A percentile compares a stretch with the other conserved stretches of the same genome.
Evolutionary conservation across 2,329 filamentous ascomycete species (phyloP).

Genomic region (Trichoderma harzianum): DNA sequence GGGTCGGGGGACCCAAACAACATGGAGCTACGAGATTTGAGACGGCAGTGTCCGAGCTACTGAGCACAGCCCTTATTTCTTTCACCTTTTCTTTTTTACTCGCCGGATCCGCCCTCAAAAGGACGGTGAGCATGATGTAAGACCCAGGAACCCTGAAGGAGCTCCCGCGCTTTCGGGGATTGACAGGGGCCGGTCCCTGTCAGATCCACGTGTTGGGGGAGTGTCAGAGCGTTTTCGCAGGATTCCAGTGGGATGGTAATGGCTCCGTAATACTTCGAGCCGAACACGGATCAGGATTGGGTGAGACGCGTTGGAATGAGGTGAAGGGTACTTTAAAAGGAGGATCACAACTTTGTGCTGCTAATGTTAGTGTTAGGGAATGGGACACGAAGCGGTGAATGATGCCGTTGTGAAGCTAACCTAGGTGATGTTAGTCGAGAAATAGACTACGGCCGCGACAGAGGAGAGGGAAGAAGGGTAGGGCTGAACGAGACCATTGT

Average conservation of each 20-base stretch:
- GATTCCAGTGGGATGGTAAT: constrained; percentile 9
- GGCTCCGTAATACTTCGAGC: not conserved
- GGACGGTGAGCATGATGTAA: constrained; percentile 9
- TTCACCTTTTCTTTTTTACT: not conserved
- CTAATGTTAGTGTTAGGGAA: not conserved
- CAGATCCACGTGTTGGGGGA: not conserved
- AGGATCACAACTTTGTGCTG: not conserved
- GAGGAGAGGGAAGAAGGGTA: not conserved
- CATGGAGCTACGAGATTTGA: not conserved
- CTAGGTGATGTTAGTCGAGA: not conserved
- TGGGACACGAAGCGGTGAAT: not conserved
- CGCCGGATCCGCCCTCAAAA: not conserved
- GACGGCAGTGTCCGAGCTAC: not conserved
- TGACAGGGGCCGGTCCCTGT: not conserved
- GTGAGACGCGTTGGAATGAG: not conserved
- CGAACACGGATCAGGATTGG: not conserved
- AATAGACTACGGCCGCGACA: not conserved
- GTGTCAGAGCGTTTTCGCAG: not conserved
- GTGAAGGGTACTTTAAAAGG: not conserved
- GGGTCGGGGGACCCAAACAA: not conserved
- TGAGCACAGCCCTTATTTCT: not conserved
- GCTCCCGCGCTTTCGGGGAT: not conserved
- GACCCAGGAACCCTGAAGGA: constrained; percentile 3
- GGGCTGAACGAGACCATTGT: not conserved
- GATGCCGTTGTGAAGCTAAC: not conserved